Evolutionary conservation across 805 yeast genomes (phyloP).

Genomic region (Myxozyma neotropica): DNA sequence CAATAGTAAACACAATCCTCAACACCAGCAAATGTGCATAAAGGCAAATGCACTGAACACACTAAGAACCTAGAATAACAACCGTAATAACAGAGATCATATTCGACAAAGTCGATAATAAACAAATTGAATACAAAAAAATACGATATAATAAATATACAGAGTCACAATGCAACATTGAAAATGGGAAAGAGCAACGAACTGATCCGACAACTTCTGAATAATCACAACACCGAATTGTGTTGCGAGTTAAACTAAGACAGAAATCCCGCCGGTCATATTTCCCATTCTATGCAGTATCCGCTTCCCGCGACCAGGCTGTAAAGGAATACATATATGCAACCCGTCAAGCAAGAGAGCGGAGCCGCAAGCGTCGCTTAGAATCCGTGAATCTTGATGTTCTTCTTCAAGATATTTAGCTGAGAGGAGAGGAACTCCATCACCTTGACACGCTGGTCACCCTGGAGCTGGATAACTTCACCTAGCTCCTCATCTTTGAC

Average conservation of each 20-base stretch:
- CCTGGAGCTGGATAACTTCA: conserved; percentile 96
- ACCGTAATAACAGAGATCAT: too few relatives aligned
- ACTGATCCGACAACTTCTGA: too few relatives aligned
- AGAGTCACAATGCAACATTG: not conserved
- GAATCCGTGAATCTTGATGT: conserved; percentile 98
- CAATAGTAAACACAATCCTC: too few relatives aligned
- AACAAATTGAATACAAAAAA: not conserved
- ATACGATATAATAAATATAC: too few relatives aligned
- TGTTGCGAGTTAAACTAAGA: too few relatives aligned
- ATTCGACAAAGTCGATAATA: not conserved
- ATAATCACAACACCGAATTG: not conserved
- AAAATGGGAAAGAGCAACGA: too few relatives aligned
- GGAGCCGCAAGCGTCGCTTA: conserved; percentile 44
- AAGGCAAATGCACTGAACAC: too few relatives aligned
- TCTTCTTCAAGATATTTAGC: conserved; percentile 89
- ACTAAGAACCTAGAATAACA: too few relatives aligned
- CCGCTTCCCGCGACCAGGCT: not conserved
- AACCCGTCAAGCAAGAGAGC: conserved; percentile 1
- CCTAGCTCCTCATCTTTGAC: conserved; percentile 96
- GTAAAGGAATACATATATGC: not conserved
- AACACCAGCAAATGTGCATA: too few relatives aligned
- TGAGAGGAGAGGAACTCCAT: conserved; percentile 87
- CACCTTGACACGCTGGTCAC: conserved; percentile 97
- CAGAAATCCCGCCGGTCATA: too few relatives aligned
- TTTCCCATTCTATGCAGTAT: too few relatives aligned